These are phyloP conservation scores for Amanita phalloides DNA, from an alignment of 768 basidiomycete species.

Conservation along the genomic window DNA sequence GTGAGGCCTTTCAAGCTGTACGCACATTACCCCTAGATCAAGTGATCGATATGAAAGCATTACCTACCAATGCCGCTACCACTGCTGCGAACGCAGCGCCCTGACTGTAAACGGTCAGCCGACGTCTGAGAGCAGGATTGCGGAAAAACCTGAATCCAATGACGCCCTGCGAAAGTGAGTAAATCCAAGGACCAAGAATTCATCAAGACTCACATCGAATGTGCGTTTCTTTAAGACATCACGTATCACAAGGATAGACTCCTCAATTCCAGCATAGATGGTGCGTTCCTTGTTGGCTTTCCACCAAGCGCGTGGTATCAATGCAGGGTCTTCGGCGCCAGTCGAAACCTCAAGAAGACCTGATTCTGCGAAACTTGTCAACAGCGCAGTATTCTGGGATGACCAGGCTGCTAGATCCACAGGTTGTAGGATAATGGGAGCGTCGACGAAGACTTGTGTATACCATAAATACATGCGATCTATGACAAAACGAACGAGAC, in stretches of 20 bases:
- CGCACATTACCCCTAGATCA: not conserved
- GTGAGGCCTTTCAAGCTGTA: conserved; percentile 30
- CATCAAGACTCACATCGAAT: conserved; percentile 48
- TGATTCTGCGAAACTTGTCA: conserved; percentile 12
- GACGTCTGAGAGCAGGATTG: not conserved
- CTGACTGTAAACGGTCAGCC: conserved; percentile 35
- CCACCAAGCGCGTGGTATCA: conserved; percentile 68
- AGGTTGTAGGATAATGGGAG: conserved; percentile 54
- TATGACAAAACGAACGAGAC: not conserved
- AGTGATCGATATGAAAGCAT: not conserved
- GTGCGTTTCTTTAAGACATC: conserved; percentile 45
- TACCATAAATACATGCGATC: not conserved
- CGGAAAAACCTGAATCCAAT: conserved; percentile 64
- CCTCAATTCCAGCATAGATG: conserved; percentile 43
- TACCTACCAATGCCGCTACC: conserved; percentile 55
- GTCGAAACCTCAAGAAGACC: conserved; percentile 29
- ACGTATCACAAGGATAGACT: conserved; percentile 41
- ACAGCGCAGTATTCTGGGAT: conserved; percentile 9
- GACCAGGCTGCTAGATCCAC: conserved; percentile 37
- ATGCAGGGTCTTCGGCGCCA: conserved; percentile 33
- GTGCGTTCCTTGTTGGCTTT: conserved; percentile 40
- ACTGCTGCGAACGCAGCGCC: conserved; percentile 70
- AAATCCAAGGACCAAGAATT: conserved; percentile 5
- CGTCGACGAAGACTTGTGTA: conserved; percentile 60
- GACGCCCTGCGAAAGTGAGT: conserved; percentile 42